These are phyloP conservation scores for Cyberlindnera veronae DNA, from an alignment of 805 yeast species.

Conservation along the genomic window DNA sequence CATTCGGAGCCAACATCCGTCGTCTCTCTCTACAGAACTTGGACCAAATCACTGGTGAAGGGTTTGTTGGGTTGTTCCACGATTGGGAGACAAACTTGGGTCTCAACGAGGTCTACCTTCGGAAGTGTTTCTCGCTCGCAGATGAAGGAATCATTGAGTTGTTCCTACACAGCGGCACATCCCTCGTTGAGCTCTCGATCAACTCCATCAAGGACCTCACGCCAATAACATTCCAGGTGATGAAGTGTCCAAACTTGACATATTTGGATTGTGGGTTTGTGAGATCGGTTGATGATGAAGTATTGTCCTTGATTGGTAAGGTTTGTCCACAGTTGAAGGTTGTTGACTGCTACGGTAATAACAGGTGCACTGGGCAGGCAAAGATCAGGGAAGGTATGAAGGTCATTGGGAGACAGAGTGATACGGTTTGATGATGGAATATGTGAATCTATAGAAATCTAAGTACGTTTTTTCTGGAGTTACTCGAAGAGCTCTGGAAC, in stretches of 20 bases:
- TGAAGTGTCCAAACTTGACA: slow-evolving; percentile 57
- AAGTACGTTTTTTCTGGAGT: background rate
- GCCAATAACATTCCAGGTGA: slow-evolving; percentile 44
- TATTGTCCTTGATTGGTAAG: slow-evolving; percentile 52
- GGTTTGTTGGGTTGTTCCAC: slow-evolving; percentile 54
- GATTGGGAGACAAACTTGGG: slow-evolving; percentile 56
- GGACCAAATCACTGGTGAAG: slow-evolving; percentile 67
- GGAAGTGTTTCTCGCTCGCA: slow-evolving; percentile 62
- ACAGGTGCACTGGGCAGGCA: slow-evolving; percentile 58
- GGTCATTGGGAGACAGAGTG: slow-evolving; percentile 74
- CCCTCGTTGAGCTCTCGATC: slow-evolving; percentile 66
- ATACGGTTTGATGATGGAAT: slow-evolving; percentile 30
- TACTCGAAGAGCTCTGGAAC: slow-evolving; percentile 24
- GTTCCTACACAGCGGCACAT: slow-evolving; percentile 56
- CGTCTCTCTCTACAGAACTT: slow-evolving; percentile 55
- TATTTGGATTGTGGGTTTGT: slow-evolving; percentile 78
- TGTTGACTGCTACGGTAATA: slow-evolving; percentile 80
- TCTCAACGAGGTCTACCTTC: slow-evolving; percentile 53
- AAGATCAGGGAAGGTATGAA: slow-evolving; percentile 49
- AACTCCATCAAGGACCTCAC: slow-evolving; percentile 69
- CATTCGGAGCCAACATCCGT: slow-evolving; percentile 54
- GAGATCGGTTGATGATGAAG: slow-evolving; percentile 66
- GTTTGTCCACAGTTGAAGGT: slow-evolving; percentile 60
- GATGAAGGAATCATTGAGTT: slow-evolving; percentile 61
- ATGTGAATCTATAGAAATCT: background rate